A percentile compares a stretch with the other conserved stretches of the same genome.
phyloP scores from a whole-genome alignment of 768 basidiomycete genomes.

The Lactarius psammicola region DNA sequence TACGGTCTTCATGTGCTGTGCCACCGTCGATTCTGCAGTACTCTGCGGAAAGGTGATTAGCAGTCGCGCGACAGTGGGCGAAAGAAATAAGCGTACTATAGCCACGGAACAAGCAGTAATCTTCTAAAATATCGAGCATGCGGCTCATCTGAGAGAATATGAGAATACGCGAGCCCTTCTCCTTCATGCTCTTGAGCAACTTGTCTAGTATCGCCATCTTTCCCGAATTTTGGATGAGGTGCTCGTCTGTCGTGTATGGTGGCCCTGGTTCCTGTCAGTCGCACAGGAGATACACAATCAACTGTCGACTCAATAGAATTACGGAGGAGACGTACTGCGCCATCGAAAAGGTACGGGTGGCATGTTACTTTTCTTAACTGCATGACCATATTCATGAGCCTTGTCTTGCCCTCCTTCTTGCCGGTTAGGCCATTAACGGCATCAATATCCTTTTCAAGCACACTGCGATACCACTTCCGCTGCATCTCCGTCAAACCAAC shows the following conservation, averaged over 20 bases:
- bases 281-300: neutral
- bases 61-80: conserved; percentile 5
- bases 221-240: conserved; percentile 89
- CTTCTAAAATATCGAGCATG: conserved; percentile 96
- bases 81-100: conserved; percentile 60
- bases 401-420: conserved; percentile 98
- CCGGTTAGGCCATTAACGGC: conserved; percentile 95
- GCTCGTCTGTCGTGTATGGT: conserved; percentile 97
- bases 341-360: conserved; percentile 90
- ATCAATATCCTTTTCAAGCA: conserved; percentile 97
- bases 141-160: conserved; percentile 99
- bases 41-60: conserved; percentile 45
- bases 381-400: conserved; percentile 99
- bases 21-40: conserved; percentile 97
- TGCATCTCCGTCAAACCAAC: conserved; percentile 98
- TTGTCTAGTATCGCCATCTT: conserved; percentile 99
- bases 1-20: conserved; percentile 96
- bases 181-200: conserved; percentile 81
- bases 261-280: conserved; percentile 86
- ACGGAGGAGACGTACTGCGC: conserved; percentile 56
- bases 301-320: neutral
- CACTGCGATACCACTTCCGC: conserved; percentile 94
- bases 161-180: conserved; percentile 89
- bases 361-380: conserved; percentile 91
- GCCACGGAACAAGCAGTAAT: conserved; percentile 89